Conservation (phyloP, 495 filamentous ascomycete genomes). For the Aspergillus cristatus region DNA sequence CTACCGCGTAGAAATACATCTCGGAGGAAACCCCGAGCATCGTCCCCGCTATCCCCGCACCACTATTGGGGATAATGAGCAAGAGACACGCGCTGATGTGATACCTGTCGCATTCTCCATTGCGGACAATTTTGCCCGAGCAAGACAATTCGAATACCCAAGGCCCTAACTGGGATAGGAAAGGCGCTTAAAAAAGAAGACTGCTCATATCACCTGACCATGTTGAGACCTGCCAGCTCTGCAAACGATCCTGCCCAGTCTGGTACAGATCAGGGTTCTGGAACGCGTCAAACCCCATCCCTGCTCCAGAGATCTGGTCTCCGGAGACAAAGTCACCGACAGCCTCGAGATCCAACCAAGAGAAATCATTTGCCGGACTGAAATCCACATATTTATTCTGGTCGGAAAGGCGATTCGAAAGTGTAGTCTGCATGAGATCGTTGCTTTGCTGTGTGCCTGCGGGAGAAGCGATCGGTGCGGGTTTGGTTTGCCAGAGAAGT, state of each 20-base stretch:
- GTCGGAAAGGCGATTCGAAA: conserved; percentile 23
- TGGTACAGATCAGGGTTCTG: conserved; percentile 27
- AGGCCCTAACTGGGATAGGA: no score
- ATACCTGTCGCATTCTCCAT: no score
- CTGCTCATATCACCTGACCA: conserved; percentile 38
- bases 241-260: conserved; percentile 23
- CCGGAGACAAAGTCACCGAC: conserved; percentile 48
- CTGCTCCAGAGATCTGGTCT: conserved; percentile 29
- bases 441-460: conserved; percentile 23
- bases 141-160: no score
- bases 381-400: conserved; percentile 31
- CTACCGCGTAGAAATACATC: conserved; percentile 1
- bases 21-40: conserved; percentile 10
- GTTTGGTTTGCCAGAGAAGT: conserved; percentile 39
- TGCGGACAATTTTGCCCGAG: no score
- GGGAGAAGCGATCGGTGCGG: conserved; percentile 15
- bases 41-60: conserved; percentile 7
- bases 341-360: conserved; percentile 48
- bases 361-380: conserved; percentile 46
- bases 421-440: conserved; percentile 23
- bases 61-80: conserved; percentile 3
- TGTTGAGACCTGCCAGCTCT: conserved; percentile 30
- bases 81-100: not conserved
- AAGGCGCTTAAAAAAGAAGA: conserved; percentile 33
- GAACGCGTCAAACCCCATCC: conserved; percentile 30